phyloP scores from a whole-genome alignment of 441 rosid genomes.

The Adansonia madagascariensis region DNA sequence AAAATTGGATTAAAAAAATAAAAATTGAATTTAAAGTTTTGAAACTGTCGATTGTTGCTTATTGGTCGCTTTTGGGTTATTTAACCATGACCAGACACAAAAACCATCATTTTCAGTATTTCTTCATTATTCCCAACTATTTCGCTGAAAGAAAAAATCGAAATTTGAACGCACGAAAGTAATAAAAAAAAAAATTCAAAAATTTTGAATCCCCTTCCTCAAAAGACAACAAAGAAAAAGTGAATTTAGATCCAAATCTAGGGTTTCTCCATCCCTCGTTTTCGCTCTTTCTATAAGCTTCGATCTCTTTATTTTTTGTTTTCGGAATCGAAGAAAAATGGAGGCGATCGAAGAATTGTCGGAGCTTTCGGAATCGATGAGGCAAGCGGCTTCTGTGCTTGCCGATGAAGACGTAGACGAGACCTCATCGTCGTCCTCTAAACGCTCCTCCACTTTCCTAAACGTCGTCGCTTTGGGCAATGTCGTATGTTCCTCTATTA shows the following conservation, averaged over 20 bases:
- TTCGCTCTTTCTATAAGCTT: neutral
- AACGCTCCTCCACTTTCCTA: slow-evolving; percentile 73
- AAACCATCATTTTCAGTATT: slow-evolving; percentile 21
- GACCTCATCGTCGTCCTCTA: slow-evolving; percentile 54
- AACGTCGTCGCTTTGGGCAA: slow-evolving; percentile 90
- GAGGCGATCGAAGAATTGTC: slow-evolving; percentile 92
- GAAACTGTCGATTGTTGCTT: neutral
- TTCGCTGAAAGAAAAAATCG: slow-evolving; percentile 4
- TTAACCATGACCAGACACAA: slow-evolving; percentile 10
- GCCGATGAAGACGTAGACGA: slow-evolving; percentile 92
- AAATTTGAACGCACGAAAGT: slow-evolving; percentile 19
- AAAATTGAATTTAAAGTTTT: neutral
- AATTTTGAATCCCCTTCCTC: neutral
- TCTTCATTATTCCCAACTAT: neutral
- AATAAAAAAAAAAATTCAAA: neutral
- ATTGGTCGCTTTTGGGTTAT: slow-evolving; percentile 7
- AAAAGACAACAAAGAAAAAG: neutral
- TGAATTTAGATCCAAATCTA: slow-evolving; percentile 16
- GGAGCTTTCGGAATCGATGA: slow-evolving; percentile 81
- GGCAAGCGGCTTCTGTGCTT: slow-evolving; percentile 75
- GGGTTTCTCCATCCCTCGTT: neutral
- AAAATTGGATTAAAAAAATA: neutral
- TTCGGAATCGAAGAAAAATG: slow-evolving; percentile 40
- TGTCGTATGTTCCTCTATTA: slow-evolving; percentile 62
- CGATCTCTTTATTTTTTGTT: slow-evolving; percentile 23